phyloP scores from a whole-genome alignment of 2,329 filamentous ascomycete genomes.

The Geosmithia putterillii region DNA sequence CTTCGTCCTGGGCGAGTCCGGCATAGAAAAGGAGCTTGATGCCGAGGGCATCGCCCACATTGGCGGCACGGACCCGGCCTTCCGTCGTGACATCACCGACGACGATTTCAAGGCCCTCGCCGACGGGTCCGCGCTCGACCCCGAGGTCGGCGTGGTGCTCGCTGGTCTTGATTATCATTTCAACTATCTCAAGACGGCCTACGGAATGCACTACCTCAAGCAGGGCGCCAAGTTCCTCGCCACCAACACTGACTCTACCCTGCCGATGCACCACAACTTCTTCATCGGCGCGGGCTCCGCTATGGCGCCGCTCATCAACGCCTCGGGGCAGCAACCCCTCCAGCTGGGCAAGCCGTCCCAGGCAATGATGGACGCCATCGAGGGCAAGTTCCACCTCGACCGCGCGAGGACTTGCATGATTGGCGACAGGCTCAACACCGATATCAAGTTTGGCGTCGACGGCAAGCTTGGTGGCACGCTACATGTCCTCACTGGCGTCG shows the following conservation, averaged over 20 bases:
- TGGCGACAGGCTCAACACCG: constrained; percentile 84
- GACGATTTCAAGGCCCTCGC: constrained; percentile 74
- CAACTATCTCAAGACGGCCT: constrained; percentile 84
- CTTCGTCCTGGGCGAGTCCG: constrained; percentile 81
- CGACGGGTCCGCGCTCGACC: constrained; percentile 64
- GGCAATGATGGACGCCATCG: constrained; percentile 98
- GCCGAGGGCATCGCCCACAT: constrained; percentile 70
- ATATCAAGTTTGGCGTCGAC: constrained; percentile 90
- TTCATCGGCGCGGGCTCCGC: constrained; percentile 88
- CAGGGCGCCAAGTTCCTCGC: constrained; percentile 78
- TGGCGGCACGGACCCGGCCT: constrained; percentile 73
- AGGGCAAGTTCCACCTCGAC: constrained; percentile 88
- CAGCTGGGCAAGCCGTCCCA: constrained; percentile 90
- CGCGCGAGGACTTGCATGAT: constrained; percentile 85
- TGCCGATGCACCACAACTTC: constrained; percentile 69
- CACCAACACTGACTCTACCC: constrained; percentile 84
- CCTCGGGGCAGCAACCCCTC: constrained; percentile 56
- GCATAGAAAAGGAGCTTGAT: constrained; percentile 79
- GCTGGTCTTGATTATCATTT: constrained; percentile 87
- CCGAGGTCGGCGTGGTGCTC: constrained; percentile 80
- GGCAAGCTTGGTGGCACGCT: constrained; percentile 84
- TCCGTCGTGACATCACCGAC: constrained; percentile 65
- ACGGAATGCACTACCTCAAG: constrained; percentile 76
- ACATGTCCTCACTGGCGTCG: constrained; percentile 82
- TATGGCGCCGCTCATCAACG: constrained; percentile 64